These are phyloP conservation scores for Sindora glabra DNA, from an alignment of 306 rosid species.

Conservation along the genomic window DNA sequence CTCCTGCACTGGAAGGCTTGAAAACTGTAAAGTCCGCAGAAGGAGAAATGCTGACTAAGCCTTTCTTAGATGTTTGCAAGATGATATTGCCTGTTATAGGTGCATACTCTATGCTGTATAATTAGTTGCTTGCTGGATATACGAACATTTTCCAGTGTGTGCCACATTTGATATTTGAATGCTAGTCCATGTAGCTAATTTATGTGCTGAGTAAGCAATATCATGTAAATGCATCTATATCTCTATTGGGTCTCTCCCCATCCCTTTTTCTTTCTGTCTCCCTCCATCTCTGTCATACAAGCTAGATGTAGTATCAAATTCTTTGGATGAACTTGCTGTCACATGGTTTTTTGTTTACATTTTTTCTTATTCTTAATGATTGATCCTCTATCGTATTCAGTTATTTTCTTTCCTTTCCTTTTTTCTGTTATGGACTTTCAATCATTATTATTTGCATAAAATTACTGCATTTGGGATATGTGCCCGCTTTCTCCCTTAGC, in stretches of 20 bases:
- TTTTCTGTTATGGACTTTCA: background rate
- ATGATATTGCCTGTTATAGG: slow-evolving; percentile 87
- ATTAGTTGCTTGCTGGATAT: too few relatives aligned
- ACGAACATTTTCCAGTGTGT: too few relatives aligned
- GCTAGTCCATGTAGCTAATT: too few relatives aligned
- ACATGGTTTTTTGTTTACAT: background rate
- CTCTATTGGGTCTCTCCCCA: background rate
- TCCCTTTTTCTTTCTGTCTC: background rate
- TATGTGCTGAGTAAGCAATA: too few relatives aligned
- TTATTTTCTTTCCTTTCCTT: background rate
- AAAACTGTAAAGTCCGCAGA: slow-evolving; percentile 58
- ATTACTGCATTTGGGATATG: background rate
- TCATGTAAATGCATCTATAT: background rate
- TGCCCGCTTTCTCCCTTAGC: background rate
- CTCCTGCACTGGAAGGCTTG: slow-evolving; percentile 75
- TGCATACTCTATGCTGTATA: slow-evolving; percentile 19
- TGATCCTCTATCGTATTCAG: background rate
- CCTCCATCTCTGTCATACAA: background rate
- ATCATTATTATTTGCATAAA: background rate
- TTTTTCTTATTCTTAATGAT: background rate
- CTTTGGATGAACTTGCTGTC: background rate
- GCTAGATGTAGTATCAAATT: background rate
- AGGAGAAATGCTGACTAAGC: slow-evolving; percentile 70
- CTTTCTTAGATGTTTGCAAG: slow-evolving; percentile 91
- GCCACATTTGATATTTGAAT: too few relatives aligned